Percentiles rank a stretch among this genome's conserved stretches.
These are phyloP conservation scores for Colletotrichum gloeosporioides DNA, from an alignment of 2,329 filamentous ascomycete species.

Conservation along the genomic window DNA sequence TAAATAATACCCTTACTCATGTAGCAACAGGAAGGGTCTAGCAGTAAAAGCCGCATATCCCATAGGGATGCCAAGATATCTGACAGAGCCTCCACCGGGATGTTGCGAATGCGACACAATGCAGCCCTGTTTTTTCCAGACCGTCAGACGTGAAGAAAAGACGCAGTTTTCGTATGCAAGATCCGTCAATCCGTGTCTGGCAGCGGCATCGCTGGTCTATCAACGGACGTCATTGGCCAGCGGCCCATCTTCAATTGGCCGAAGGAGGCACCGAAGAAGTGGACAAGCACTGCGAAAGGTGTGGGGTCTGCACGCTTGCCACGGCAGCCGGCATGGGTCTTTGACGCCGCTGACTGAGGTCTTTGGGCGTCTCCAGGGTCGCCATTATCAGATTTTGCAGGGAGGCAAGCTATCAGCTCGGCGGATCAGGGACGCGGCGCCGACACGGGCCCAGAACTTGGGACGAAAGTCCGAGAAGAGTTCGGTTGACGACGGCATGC, in stretches of 20 bases:
- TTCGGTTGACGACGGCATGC: neutral
- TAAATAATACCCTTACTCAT: neutral
- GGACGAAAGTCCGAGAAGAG: constrained; percentile 14
- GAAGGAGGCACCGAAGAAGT: constrained; percentile 9
- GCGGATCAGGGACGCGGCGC: constrained; percentile 1
- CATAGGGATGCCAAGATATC: neutral
- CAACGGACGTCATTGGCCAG: neutral
- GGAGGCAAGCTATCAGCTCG: constrained; percentile 5
- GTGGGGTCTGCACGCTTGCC: neutral
- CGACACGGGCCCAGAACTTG: neutral
- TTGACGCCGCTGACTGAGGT: constrained; percentile 16
- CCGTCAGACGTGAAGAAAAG: neutral
- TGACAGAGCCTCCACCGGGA: neutral
- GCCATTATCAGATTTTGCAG: neutral
- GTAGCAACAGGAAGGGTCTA: neutral
- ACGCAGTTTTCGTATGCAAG: neutral
- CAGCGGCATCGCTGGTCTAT: neutral
- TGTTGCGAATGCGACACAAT: neutral
- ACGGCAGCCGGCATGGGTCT: neutral
- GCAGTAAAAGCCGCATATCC: neutral
- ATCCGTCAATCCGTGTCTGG: neutral
- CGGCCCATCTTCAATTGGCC: neutral
- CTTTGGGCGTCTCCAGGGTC: neutral
- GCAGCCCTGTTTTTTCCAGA: neutral
- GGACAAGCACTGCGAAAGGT: neutral